phyloP scores from a whole-genome alignment of 1,284 basidiomycete genomes.

The Cutaneotrichosporon mucoides region DNA sequence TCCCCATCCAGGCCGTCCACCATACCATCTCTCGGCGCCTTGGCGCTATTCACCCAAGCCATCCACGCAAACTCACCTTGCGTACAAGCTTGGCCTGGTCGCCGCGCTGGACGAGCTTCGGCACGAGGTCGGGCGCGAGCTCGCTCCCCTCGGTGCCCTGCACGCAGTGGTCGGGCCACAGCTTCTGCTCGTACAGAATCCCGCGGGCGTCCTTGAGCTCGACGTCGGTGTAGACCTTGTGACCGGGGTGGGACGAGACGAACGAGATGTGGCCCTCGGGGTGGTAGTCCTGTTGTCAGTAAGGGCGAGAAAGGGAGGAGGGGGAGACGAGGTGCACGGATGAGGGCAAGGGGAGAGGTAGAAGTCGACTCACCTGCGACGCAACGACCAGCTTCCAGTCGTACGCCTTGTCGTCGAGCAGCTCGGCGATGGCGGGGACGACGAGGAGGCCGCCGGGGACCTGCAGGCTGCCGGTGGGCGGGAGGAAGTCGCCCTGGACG shows the following conservation, averaged over 20 bases:
- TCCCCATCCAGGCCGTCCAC: no score
- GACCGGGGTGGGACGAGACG: constrained; percentile 55
- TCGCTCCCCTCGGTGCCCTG: constrained; percentile 38
- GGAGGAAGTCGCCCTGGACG: constrained; percentile 64
- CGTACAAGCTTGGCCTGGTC: constrained; percentile 30
- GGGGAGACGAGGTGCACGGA: no score
- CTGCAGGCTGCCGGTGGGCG: constrained; percentile 57
- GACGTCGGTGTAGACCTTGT: constrained; percentile 51
- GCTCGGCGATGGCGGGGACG: constrained; percentile 52
- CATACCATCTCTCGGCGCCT: no score
- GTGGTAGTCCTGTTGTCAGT: constrained; percentile 51
- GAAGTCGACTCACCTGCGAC: constrained; percentile 46
- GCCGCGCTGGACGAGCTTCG: constrained; percentile 20
- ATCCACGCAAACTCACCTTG: constrained; percentile 30
- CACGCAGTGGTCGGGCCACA: constrained; percentile 60
- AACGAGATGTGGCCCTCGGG: constrained; percentile 62
- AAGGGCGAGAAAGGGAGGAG: background rate
- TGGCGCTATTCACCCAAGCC: no score
- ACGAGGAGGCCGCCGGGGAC: constrained; percentile 54
- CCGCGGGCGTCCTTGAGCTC: constrained; percentile 42
- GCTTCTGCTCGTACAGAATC: constrained; percentile 33
- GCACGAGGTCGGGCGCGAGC: constrained; percentile 28
- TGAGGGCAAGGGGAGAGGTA: no score
- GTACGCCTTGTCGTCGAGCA: constrained; percentile 52
- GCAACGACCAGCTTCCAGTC: constrained; percentile 55